Evolutionary conservation across 176 grass and related monocot species (phyloP), one percentile per base, ranked within the genome.

Genomic region (Oryza brachyantha): DNA sequence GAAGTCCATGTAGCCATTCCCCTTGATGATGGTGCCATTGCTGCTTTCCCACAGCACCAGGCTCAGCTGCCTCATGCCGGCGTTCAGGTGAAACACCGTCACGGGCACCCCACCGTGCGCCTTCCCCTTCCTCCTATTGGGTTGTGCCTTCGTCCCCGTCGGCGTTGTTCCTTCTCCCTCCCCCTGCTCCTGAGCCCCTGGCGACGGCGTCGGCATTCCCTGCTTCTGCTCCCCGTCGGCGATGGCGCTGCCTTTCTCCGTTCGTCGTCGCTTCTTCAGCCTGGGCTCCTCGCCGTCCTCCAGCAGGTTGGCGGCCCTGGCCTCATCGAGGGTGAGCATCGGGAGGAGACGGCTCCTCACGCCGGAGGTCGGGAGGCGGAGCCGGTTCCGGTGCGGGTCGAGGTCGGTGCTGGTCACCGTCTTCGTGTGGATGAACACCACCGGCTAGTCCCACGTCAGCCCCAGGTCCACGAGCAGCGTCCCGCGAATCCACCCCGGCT

Each of bases 311-410:
- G 84, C 76, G 10, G n/a, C 60, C 13, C 11, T 4, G 76, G 73
- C 69, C 84, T 86, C 70, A 48, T 26, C n/a, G 2, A 4, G 22
- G 16, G 12, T 36, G 38, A 86, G 62, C 10, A 86, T 14, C 14
- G 62, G 6, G 62, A 17, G 70, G 84, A 86, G 70, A 29, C 1
- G 19, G 22, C 5, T 4, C 1, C 11, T 2, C 25, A 36, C 77
- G 52, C 50, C 38, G 3, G 28, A 61, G 3, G 0, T 17, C 13
- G 84, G 84, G 69, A 85, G 7, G 76, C 60, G 68, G 76, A 85
- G 59, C 36, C 84, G 76, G 84, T 74, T 85, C 77, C 75, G 77
- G 37, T 75, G 84, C 70, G 27, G 4, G 62, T 68, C 0, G n/a
- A n/a, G n/a, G n/a, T n/a, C n/a, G n/a, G n/a, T n/a, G n/a, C n/a